Evolutionary conservation across 371 early-diverging fungal species (phyloP).

Genomic region (Synchytrium microbalum): DNA sequence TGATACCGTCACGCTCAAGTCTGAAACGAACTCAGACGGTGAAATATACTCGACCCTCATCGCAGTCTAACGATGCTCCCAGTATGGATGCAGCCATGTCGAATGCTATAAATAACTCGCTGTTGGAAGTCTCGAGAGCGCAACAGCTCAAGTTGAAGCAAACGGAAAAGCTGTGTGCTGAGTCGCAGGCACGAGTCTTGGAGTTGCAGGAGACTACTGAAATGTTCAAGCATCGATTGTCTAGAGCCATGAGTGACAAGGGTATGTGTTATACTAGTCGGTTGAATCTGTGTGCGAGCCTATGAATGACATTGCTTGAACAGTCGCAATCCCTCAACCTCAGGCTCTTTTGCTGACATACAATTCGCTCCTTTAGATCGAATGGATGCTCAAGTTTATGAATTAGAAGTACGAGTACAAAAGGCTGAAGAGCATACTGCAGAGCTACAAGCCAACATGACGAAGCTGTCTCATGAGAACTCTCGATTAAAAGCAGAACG

Average conservation of each 20-base stretch:
- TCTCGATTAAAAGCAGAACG: constrained; percentile 6
- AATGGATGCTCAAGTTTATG: constrained; percentile 16
- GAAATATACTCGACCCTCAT: neutral
- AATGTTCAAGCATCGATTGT: neutral
- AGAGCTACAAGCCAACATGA: neutral
- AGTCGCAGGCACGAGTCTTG: neutral
- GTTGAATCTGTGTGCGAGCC: too few relatives aligned
- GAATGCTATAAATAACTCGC: neutral
- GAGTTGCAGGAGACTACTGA: neutral
- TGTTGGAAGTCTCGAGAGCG: neutral
- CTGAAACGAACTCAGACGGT: neutral
- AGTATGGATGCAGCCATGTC: neutral
- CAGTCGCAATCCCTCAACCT: neutral
- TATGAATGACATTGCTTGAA: too few relatives aligned
- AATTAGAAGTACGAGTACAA: constrained; percentile 15
- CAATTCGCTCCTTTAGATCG: constrained; percentile 7
- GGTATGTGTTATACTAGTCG: too few relatives aligned
- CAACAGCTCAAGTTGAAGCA: neutral
- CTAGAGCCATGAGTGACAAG: neutral
- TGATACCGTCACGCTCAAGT: neutral
- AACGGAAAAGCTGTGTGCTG: neutral
- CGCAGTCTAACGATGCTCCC: neutral
- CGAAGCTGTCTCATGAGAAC: constrained; percentile 8
- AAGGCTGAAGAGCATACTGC: constrained; percentile 10
- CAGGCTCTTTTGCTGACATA: neutral